phyloP scores from a whole-genome alignment of 2,329 filamentous ascomycete species.

The Berkeleyomyces basicola region DNA sequence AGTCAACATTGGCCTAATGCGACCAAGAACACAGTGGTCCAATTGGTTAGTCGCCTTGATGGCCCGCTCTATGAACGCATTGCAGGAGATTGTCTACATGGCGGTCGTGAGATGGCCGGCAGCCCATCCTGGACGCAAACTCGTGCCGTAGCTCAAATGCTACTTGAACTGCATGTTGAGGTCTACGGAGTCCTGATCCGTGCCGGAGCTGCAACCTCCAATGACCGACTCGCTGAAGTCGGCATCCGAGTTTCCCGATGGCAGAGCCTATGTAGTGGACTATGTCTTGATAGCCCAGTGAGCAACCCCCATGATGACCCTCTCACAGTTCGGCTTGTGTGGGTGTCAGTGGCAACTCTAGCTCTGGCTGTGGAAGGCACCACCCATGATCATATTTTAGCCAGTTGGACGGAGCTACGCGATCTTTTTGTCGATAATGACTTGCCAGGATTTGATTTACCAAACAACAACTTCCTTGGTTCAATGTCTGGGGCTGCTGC shows the following conservation, averaged over 20 bases:
- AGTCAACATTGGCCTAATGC: slow-evolving; percentile 40
- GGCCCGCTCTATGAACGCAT: slow-evolving; percentile 31
- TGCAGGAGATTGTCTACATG: background rate
- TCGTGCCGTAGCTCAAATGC: slow-evolving; percentile 31
- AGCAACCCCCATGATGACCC: slow-evolving; percentile 19
- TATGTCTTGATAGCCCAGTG: slow-evolving; percentile 5
- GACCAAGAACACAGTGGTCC: slow-evolving; percentile 39
- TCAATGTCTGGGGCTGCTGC: slow-evolving; percentile 70
- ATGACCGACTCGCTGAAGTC: slow-evolving; percentile 8
- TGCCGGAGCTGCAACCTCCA: slow-evolving; percentile 3
- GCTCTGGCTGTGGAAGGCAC: slow-evolving; percentile 33
- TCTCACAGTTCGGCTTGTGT: slow-evolving; percentile 37
- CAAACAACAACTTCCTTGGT: slow-evolving; percentile 79
- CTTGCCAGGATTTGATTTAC: slow-evolving; percentile 38
- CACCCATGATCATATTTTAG: slow-evolving; percentile 37
- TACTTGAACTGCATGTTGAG: slow-evolving; percentile 46
- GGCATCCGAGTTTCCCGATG: slow-evolving; percentile 4
- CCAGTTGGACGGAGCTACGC: slow-evolving; percentile 41
- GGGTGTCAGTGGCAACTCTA: slow-evolving; percentile 38
- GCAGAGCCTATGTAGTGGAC: slow-evolving; percentile 6
- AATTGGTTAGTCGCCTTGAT: slow-evolving; percentile 38
- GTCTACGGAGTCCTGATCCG: slow-evolving; percentile 30
- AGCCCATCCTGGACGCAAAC: slow-evolving; percentile 2
- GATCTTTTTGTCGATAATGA: slow-evolving; percentile 30
- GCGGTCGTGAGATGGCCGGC: background rate